phyloP scores from a whole-genome alignment of 2,329 filamentous ascomycete species.

The Ophiostoma sp. region DNA sequence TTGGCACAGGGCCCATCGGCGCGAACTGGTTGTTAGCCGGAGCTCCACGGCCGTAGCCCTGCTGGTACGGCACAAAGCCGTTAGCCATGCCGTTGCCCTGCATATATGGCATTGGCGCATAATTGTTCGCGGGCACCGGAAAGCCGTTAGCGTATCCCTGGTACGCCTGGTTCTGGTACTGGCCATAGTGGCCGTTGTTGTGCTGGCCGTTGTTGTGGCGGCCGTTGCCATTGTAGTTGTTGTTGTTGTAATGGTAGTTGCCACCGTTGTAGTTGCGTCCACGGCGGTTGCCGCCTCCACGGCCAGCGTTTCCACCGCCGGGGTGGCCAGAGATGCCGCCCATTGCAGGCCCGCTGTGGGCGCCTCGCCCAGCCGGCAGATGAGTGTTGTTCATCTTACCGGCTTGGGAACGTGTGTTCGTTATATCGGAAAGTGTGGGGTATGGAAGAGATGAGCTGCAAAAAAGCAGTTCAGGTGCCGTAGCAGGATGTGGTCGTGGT shows the following conservation, averaged over 20 bases:
- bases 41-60: slow-evolving; percentile 45
- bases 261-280: slow-evolving; percentile 28
- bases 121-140: slow-evolving; percentile 44
- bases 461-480: background rate
- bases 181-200: slow-evolving; percentile 32
- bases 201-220: slow-evolving; percentile 24
- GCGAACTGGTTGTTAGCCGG: slow-evolving; percentile 29
- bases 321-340: slow-evolving; percentile 29
- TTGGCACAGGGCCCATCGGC: slow-evolving; percentile 15
- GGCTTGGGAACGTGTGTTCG: slow-evolving; percentile 45
- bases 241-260: slow-evolving; percentile 28
- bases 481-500: slow-evolving; percentile 21
- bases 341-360: slow-evolving; percentile 44
- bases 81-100: slow-evolving; percentile 16
- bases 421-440: background rate
- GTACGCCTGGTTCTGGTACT: slow-evolving; percentile 42
- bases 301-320: slow-evolving; percentile 28
- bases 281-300: slow-evolving; percentile 36
- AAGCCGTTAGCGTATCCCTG: slow-evolving; percentile 43
- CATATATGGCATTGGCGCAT: slow-evolving; percentile 45
- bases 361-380: slow-evolving; percentile 66
- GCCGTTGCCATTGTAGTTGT: slow-evolving; percentile 30
- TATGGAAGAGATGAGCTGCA: background rate
- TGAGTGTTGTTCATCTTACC: slow-evolving; percentile 72
- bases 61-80: slow-evolving; percentile 46